Evolutionary conservation across 345 rosid species (phyloP), one percentile per base, ranked within the genome.

Genomic region (Gossypium longicalyx): DNA sequence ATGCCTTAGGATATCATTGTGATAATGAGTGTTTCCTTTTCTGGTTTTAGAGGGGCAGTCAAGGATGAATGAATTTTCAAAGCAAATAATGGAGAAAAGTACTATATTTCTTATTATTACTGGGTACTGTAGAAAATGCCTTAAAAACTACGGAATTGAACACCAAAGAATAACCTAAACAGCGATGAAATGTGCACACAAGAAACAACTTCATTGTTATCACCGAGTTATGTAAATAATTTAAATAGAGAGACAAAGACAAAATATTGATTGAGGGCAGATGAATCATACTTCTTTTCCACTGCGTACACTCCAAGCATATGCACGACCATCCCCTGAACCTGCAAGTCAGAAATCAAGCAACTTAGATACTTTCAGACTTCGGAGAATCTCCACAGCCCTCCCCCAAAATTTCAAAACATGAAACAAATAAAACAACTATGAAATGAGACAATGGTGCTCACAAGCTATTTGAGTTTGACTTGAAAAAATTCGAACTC

Each of bases 291-390:
- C 99, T 80, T 91, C 94, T 86, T 93, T 91, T 56, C 97, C 98
- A 17, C 87, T 89, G 83, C 98, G 80, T 59, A 89, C 90, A 68
- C 89, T 86, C 98, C 99, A 91, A n/a, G 94, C 99, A 76, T 91
- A 90, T 22, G 89, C 89, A 73, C 92, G 85, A 15, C 98, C 97
- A 81, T 93, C 96, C 12, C 98, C 98, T 57, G 98, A 89, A 77
- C 98, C 97, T 93, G 86, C 73, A 54, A 81, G 68, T 67, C 25
- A 59, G 9, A 52, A 23, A 48, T 63, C 71, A 63, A n/a, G 19
- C 78, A 74, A 72, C 16, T 69, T 23, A 76, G 47, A 75, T 62
- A 63, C 29, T 47, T 59, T 20, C 52, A 44, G 22, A 60, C 16
- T 57, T 19, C 7, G 10, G 22, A 60, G 43, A 58, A 61, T 48